Conservation (phyloP, 73 alveolate species). For the Paramecium biaurelia region DNA sequence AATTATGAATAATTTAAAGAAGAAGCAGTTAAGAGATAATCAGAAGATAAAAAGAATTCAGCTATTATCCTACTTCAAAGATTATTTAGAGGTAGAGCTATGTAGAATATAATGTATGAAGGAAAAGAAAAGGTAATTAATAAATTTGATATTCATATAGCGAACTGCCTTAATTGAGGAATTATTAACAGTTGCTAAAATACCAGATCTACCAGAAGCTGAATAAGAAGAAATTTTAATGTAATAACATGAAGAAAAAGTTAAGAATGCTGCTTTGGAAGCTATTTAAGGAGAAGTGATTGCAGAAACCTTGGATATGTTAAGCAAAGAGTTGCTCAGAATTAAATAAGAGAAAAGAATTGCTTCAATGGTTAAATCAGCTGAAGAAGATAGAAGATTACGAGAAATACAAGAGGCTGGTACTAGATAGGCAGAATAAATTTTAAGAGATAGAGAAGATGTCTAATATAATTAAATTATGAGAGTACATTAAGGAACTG, state of each 20-base stretch:
- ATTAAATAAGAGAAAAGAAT: conserved; percentile 96
- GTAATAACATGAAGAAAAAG: conserved; percentile 93
- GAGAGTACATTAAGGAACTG: conserved; percentile 95
- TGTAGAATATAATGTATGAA: conserved; percentile 96
- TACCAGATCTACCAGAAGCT: conserved; percentile 90
- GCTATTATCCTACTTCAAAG: conserved; percentile 92
- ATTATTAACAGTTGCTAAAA: conserved; percentile 94
- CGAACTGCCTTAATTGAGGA: conserved; percentile 96
- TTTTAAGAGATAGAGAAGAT: conserved; percentile 96
- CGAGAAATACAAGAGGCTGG: conserved; percentile 99
- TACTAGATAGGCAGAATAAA: conserved; percentile 96
- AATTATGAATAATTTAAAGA: conserved; percentile 67
- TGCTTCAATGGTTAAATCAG: conserved; percentile 94
- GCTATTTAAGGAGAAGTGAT: conserved; percentile 95
- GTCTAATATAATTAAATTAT: conserved; percentile 89
- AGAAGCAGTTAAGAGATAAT: conserved; percentile 64
- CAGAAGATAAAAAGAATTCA: conserved; percentile 73
- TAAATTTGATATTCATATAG: not conserved
- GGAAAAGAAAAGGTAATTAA: conserved; percentile 85
- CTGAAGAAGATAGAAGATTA: conserved; percentile 97
- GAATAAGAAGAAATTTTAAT: conserved; percentile 90
- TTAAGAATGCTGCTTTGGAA: conserved; percentile 95
- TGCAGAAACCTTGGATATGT: conserved; percentile 92
- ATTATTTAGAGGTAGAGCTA: conserved; percentile 96
- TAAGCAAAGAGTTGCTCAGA: conserved; percentile 94